A percentile compares a stretch with the other conserved stretches of the same genome.
These are phyloP conservation scores for Balakata baccata DNA, from an alignment of 345 rosid species.

Conservation along the genomic window DNA sequence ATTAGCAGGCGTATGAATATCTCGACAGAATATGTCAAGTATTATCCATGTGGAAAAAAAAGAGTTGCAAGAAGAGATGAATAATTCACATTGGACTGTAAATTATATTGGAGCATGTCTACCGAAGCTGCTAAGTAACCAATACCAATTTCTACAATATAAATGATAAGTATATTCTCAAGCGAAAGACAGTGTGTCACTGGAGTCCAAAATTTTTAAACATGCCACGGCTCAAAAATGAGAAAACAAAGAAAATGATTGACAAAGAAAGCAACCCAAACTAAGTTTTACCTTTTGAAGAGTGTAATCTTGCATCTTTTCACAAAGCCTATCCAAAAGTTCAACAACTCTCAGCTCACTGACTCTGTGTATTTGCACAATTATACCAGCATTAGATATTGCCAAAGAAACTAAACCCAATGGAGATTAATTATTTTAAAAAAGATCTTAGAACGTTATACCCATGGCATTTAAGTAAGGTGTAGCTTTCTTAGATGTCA, in stretches of 20 bases:
- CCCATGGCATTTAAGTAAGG: not conserved
- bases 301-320: constrained; percentile 89
- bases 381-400: not conserved
- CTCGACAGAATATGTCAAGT: not conserved
- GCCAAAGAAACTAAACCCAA: not conserved
- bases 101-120: not conserved
- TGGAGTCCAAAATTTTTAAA: not conserved
- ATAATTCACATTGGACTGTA: not conserved
- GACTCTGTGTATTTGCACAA: constrained; percentile 40
- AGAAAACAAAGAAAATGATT: not conserved
- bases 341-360: constrained; percentile 94
- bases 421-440: not conserved
- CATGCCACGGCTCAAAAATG: not conserved
- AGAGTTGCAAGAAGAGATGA: not conserved
- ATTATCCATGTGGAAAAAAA: not conserved
- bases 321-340: constrained; percentile 86
- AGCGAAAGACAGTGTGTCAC: not conserved
- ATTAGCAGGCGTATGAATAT: not conserved
- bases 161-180: not conserved
- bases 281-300: constrained; percentile 58
- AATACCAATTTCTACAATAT: not conserved
- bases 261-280: constrained; percentile 5
- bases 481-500: not conserved
- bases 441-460: not conserved
- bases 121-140: not conserved